Percentiles rank a stretch among this genome's conserved stretches.
These are phyloP conservation scores for Luffa aegyptiaca DNA, from an alignment of 306 rosid species.

Conservation along the genomic window DNA sequence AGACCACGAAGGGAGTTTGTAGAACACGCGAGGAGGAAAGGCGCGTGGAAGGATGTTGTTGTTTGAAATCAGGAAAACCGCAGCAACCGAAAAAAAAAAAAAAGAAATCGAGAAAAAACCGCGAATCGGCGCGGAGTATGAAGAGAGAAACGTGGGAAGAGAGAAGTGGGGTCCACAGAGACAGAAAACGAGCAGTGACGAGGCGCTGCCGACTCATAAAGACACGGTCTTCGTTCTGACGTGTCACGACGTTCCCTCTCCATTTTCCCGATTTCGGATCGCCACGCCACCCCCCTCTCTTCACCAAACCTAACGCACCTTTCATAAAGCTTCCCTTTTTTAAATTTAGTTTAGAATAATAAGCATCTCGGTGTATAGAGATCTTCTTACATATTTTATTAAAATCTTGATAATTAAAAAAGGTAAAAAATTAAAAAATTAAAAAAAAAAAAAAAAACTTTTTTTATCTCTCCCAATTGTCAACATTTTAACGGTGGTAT, in stretches of 20 bases:
- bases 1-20: not conserved
- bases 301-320: not conserved
- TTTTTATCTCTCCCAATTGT: no score
- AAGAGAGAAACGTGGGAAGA: not conserved
- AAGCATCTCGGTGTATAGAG: no score
- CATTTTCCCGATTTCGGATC: conserved; percentile 29
- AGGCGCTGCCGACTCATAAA: conserved; percentile 30
- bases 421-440: no score
- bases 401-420: no score
- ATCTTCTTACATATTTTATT: no score
- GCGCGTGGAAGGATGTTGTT: not conserved
- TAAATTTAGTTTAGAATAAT: no score
- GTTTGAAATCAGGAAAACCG: not conserved
- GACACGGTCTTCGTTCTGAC: not conserved
- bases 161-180: conserved; percentile 22
- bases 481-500: no score
- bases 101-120: not conserved
- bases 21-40: not conserved
- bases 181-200: conserved; percentile 23
- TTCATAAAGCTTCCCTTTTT: no score
- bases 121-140: conserved; percentile 6
- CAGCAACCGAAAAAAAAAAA: not conserved
- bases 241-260: not conserved
- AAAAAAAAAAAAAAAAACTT: no score
- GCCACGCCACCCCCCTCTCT: conserved; percentile 32